phyloP scores from a whole-genome alignment of 768 basidiomycete genomes.

The Chlorophyllum brunneum region DNA sequence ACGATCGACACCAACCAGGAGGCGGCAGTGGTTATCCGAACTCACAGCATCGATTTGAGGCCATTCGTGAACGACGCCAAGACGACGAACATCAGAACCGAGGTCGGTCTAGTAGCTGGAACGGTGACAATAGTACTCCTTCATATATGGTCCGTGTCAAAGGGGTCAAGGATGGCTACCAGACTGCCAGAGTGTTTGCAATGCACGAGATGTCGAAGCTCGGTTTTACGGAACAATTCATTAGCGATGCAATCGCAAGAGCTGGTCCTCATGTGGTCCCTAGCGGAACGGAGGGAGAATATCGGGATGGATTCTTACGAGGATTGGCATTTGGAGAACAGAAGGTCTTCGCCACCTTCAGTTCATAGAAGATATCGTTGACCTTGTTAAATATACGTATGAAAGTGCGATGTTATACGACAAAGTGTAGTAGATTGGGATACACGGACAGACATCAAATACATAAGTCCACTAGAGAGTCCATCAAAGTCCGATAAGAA shows the following conservation, averaged over 20 bases:
- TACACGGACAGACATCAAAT: not conserved
- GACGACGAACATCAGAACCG: slow-evolving; percentile 2
- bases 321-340: slow-evolving; percentile 43
- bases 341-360: slow-evolving; percentile 17
- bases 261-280: slow-evolving; percentile 32
- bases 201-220: slow-evolving; percentile 42
- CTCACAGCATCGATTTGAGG: slow-evolving; percentile 23
- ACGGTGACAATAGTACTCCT: slow-evolving; percentile 14
- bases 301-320: slow-evolving; percentile 41
- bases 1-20: not conserved
- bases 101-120: slow-evolving; percentile 11
- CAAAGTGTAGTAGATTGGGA: not conserved
- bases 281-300: slow-evolving; percentile 37
- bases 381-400: not conserved
- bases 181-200: slow-evolving; percentile 53
- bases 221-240: slow-evolving; percentile 60
- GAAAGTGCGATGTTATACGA: not conserved
- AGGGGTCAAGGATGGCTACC: slow-evolving; percentile 61
- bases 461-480: not conserved
- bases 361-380: not conserved
- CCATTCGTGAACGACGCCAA: slow-evolving; percentile 20
- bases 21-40: not conserved
- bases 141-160: slow-evolving; percentile 25
- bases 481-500: not conserved
- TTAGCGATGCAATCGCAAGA: slow-evolving; percentile 41